Percentiles rank a stretch among this genome's conserved stretches.
Evolutionary conservation across 2,329 filamentous ascomycete species (phyloP).

Genomic region (Botryotinia narcissicola): DNA sequence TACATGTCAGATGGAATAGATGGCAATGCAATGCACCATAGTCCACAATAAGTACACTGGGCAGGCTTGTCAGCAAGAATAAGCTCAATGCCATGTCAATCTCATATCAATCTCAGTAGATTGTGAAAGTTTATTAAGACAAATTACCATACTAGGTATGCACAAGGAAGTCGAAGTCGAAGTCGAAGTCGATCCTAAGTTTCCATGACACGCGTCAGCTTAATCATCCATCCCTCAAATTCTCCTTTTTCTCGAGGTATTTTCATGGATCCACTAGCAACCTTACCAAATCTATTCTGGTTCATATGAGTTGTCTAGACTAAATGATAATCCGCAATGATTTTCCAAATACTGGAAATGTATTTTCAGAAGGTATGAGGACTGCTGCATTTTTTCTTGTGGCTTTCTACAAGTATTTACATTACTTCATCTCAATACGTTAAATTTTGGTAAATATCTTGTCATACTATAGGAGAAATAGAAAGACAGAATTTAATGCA

Average conservation of each 20-base stretch:
- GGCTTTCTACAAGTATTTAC: neutral
- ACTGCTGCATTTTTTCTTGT: neutral
- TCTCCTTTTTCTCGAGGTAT: neutral
- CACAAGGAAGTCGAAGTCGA: neutral
- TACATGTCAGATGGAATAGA: neutral
- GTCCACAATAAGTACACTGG: neutral
- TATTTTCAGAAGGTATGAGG: neutral
- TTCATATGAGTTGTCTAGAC: neutral
- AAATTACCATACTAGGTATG: constrained; percentile 3
- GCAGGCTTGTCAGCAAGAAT: neutral
- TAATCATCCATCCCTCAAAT: neutral
- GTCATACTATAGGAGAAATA: neutral
- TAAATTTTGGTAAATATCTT: neutral
- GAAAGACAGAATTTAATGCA: neutral
- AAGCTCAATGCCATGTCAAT: neutral
- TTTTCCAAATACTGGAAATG: neutral
- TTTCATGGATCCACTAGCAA: neutral
- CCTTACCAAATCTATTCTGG: neutral
- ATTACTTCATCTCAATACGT: neutral
- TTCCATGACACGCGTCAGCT: constrained; percentile 4
- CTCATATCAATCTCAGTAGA: neutral
- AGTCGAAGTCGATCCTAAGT: neutral
- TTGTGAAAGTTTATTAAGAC: neutral
- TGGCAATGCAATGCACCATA: neutral
- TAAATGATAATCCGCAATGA: neutral